Base-by-base conservation (phyloP, 805 yeast species). In the Myxozyma geophila region DNA sequence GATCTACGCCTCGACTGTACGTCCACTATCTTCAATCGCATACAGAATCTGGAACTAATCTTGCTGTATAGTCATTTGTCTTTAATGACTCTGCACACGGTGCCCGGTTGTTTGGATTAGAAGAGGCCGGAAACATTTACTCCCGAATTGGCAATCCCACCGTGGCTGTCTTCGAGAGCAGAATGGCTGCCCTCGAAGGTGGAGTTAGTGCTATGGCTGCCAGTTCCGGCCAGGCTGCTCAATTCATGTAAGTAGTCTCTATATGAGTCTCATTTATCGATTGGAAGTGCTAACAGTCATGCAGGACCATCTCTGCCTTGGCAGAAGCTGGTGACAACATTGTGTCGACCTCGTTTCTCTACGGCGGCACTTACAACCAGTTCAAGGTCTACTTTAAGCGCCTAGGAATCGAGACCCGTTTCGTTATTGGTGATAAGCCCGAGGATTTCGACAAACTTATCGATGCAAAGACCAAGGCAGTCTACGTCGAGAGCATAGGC, bases 151-250 rank as follows among this genome's bases (percentile, higher is more conserved):
- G 85, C 84, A 93, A 93, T 80, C 99, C 99, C 67, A 93, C 99
- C 64, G 87, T 83, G 63, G 96, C 89, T 72, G 93, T 89, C 33
- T 89, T 93, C 67, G 99, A 93, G 79, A 85, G 89, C 75, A 85
- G 99, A 79, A 82, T 93, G 64, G 96, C 97, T 59, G 96, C 96
- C 57, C 83, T 93, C 65, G 99, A 93, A 79, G 88, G 89, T 62
- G 99, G 98, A 74, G 87, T 86, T 57, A 96, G 89, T 64, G 98
- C 96, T 3, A 78, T 93, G 60, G 96, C 97, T 7, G 87, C 88
- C 33, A 77, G 96, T 23, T 92, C 98, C n/a, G 99, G 99, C 67
- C 97, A 92, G 79, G 93, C 98, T 59, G 98, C 98, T 35, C 97
- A 92, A 76, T 85, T 91, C 70, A 74, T 67, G 70, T 62, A 17